Evolutionary conservation across 495 filamentous ascomycete genomes (phyloP).

Genomic region (Aspergillus avenaceus): DNA sequence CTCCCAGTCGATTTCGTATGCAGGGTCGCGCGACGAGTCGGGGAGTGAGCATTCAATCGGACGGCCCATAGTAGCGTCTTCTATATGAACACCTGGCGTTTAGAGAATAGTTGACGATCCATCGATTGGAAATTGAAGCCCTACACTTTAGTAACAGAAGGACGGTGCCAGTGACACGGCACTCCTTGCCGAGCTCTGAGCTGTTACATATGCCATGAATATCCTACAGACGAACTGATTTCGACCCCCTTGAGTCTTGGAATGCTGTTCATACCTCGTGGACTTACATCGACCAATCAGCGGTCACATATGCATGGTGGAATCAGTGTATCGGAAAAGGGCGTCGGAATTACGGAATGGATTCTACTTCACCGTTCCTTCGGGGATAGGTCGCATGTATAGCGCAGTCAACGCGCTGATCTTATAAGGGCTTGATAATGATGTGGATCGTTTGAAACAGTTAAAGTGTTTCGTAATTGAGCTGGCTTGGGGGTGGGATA

Average conservation of each 20-base stretch:
- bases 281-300: neutral
- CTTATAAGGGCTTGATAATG: too few relatives aligned
- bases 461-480: too few relatives aligned
- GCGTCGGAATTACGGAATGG: neutral
- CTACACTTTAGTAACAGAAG: too few relatives aligned
- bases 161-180: too few relatives aligned
- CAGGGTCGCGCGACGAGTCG: slow-evolving; percentile 5
- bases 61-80: neutral
- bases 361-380: neutral
- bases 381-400: neutral
- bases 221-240: too few relatives aligned
- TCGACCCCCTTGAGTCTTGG: neutral
- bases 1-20: slow-evolving; percentile 65
- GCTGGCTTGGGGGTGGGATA: too few relatives aligned
- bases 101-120: too few relatives aligned
- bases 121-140: too few relatives aligned
- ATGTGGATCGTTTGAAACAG: too few relatives aligned
- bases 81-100: neutral
- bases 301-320: neutral
- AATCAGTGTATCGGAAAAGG: neutral
- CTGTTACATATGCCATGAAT: too few relatives aligned
- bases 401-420: too few relatives aligned
- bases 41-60: neutral
- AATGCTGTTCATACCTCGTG: neutral
- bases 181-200: too few relatives aligned